Evolutionary conservation across 768 basidiomycete species (phyloP).

Genomic region (Pleurotus sapidus): DNA sequence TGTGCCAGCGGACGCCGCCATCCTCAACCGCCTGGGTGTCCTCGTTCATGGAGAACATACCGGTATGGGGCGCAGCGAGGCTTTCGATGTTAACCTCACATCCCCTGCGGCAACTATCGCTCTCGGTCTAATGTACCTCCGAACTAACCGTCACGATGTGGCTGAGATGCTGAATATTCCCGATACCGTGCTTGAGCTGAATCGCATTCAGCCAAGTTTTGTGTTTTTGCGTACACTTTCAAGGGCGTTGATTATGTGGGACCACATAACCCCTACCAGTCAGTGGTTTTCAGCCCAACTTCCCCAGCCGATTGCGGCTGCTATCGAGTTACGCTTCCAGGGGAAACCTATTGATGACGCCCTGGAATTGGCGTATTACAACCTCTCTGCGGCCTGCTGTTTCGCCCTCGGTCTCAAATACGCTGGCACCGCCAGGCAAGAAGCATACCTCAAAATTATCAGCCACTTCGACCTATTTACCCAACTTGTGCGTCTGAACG

Average conservation of each 20-base stretch:
- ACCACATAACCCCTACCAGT: slow-evolving; percentile 62
- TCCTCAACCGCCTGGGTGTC: slow-evolving; percentile 66
- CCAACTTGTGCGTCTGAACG: slow-evolving; percentile 61
- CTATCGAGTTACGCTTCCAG: slow-evolving; percentile 51
- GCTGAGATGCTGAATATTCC: slow-evolving; percentile 86
- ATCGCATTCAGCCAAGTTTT: slow-evolving; percentile 86
- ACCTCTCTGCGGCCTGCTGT: slow-evolving; percentile 88
- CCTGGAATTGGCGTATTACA: slow-evolving; percentile 86
- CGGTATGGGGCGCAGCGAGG: slow-evolving; percentile 31
- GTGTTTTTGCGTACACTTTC: slow-evolving; percentile 80
- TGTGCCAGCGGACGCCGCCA: slow-evolving; percentile 72
- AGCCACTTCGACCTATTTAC: slow-evolving; percentile 80
- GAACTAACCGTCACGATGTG: slow-evolving; percentile 79
- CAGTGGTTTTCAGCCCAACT: slow-evolving; percentile 75
- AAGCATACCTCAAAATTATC: slow-evolving; percentile 83
- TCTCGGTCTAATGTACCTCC: slow-evolving; percentile 89
- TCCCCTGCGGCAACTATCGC: slow-evolving; percentile 91
- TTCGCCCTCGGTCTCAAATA: slow-evolving; percentile 91
- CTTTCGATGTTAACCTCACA: slow-evolving; percentile 86
- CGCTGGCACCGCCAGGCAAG: slow-evolving; percentile 89
- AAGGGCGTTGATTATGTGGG: slow-evolving; percentile 84
- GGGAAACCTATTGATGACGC: slow-evolving; percentile 61
- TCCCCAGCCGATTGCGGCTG: slow-evolving; percentile 60
- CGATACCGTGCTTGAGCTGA: slow-evolving; percentile 72
- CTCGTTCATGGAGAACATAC: slow-evolving; percentile 71